phyloP scores from a whole-genome alignment of 192 early-diverging fungal species.

The Coemansia sp. region DNA sequence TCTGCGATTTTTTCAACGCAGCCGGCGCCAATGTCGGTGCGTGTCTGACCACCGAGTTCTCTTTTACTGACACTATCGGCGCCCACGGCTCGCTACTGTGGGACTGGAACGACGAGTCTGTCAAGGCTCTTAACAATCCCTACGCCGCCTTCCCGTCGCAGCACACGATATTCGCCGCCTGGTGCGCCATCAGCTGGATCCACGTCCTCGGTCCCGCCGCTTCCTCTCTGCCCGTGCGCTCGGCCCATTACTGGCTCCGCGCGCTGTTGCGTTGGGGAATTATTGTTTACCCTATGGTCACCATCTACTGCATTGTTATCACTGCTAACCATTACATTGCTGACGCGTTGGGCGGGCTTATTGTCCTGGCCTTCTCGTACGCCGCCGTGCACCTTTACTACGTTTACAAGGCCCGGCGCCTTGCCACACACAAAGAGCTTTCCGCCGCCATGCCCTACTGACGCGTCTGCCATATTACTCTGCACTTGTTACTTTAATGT shows the following conservation, averaged over 20 bases:
- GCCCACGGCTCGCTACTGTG: conserved; percentile 54
- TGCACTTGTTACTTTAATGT: not conserved
- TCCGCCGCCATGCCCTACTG: not conserved
- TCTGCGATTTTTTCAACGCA: conserved; percentile 53
- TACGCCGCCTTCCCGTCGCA: conserved; percentile 55
- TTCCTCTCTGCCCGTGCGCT: conserved; percentile 10
- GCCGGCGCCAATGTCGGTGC: conserved; percentile 51
- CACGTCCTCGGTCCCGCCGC: conserved; percentile 44
- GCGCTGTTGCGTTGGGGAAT: conserved; percentile 46
- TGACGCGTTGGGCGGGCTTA: conserved; percentile 47
- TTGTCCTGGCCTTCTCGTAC: conserved; percentile 48
- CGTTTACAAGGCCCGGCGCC: conserved; percentile 23
- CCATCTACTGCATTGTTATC: conserved; percentile 53
- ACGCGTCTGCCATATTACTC: not conserved
- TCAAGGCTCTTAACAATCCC: conserved; percentile 56
- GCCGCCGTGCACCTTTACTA: conserved; percentile 41
- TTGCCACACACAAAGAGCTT: conserved; percentile 16
- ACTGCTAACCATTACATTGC: conserved; percentile 53
- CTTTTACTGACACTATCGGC: conserved; percentile 51
- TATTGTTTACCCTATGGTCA: conserved; percentile 46
- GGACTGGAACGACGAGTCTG: conserved; percentile 56
- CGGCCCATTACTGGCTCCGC: conserved; percentile 42
- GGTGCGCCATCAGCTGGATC: conserved; percentile 52
- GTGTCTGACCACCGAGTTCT: conserved; percentile 45
- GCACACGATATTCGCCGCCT: conserved; percentile 54